Base-by-base conservation (phyloP, 805 yeast genomes). In the Teunomyces aglyptinius region DNA sequence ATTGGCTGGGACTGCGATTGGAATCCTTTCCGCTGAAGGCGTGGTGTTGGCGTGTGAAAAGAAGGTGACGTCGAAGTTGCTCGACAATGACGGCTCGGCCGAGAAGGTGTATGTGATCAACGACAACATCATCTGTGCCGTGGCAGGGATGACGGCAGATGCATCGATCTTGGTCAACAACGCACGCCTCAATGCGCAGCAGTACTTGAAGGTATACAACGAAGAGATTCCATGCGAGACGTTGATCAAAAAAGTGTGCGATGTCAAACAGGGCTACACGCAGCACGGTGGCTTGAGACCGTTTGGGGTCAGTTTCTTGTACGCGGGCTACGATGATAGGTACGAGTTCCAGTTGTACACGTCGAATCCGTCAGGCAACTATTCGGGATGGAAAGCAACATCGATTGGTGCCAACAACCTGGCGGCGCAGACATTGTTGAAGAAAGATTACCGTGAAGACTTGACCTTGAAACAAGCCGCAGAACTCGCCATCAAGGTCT, bases 231-330 rank as follows among this genome's bases (percentile, higher is more conserved):
- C 97, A n/a, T 86, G 92, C 48, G 97, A 90, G 67, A 77, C 84
- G 46, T 80, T 94, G 53, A 97, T 94, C 53, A 88, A 89, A 63
- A 78, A 86, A 53, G 76, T 94, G 52, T 90, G 97, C 71, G 96
- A 94, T 68, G 80, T 89, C 52, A 94, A 94, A 68, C 99, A 94
- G 67, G 97, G 98, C 8, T 94, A 94, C 68, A 94, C 99, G 6
- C 99, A 94, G 68, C 96, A 88, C 63, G 99, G 99, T 63, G 99
- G 99, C 31, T 78, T 94, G 60, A 85, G 99, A 68, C 99, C 99
- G 16, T 94, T 90, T 65, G 99, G 99, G 60, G 99, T 94, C 34
- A 86, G 96, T 44, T 91, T 94, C 68, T 80, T 94, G 50, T 94
- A 88, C 62, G 99, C 98, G 5, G 99, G 99, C 6, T 86, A 84